Conservation (phyloP, 306 rosid genomes). For the Vigna angularis region DNA sequence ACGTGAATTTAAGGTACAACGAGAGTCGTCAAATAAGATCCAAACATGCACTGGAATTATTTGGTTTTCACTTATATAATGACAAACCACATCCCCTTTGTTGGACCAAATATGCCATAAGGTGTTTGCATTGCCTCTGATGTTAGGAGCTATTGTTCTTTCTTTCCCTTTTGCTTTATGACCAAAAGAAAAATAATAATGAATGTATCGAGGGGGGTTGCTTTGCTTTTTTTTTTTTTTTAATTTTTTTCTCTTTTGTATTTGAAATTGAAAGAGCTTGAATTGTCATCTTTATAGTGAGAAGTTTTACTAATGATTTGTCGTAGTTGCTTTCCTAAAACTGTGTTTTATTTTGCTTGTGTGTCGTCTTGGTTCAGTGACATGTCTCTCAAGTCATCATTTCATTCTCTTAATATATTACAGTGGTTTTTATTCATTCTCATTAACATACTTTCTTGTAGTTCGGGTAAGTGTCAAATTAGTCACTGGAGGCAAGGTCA, state of each 20-base stretch:
- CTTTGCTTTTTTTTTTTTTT: background rate
- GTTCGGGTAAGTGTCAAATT: constrained; percentile 92
- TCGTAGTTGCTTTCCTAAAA: constrained; percentile 30
- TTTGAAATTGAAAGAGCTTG: constrained; percentile 26
- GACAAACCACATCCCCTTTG: background rate
- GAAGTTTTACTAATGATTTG: constrained; percentile 31
- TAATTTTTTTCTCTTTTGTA: background rate
- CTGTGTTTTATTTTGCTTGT: constrained; percentile 25
- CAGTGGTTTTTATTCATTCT: constrained; percentile 35
- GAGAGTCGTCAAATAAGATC: background rate
- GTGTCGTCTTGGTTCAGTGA: constrained; percentile 32
- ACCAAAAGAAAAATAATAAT: background rate
- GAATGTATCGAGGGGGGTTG: background rate
- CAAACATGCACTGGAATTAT: background rate
- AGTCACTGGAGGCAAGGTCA: constrained; percentile 89
- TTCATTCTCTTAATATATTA: constrained; percentile 10
- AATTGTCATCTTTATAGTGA: background rate
- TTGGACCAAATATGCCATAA: background rate
- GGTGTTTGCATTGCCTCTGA: background rate
- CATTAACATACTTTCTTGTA: constrained; percentile 52
- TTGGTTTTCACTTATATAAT: background rate
- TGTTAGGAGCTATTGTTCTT: constrained; percentile 11
- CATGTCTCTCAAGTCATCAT: constrained; percentile 37
- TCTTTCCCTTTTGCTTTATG: background rate
- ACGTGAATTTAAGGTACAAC: background rate